phyloP scores from a whole-genome alignment of 1,284 basidiomycete species.

The Leucoagaricus sp. region DNA sequence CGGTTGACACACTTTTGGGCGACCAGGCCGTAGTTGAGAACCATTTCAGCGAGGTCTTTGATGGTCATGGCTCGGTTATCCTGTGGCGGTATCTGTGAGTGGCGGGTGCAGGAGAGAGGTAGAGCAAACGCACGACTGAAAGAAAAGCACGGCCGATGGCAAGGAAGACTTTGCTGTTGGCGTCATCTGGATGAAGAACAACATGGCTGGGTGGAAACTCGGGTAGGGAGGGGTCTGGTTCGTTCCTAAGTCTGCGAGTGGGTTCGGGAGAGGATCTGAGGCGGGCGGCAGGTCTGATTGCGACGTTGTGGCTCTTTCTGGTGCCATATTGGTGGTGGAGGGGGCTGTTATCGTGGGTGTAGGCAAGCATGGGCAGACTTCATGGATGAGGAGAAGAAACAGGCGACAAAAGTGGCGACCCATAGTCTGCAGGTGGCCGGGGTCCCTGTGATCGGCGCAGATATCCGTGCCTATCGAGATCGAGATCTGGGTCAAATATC shows the following conservation, averaged over 20 bases:
- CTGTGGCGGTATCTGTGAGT: constrained; percentile 31
- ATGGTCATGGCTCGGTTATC: constrained; percentile 81
- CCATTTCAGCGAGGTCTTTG: constrained; percentile 76
- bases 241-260: constrained; percentile 15
- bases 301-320: constrained; percentile 53
- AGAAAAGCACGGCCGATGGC: constrained; percentile 71
- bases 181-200: constrained; percentile 72
- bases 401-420: constrained; percentile 5
- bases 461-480: constrained; percentile 20
- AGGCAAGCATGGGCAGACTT: constrained; percentile 19
- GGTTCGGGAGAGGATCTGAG: constrained; percentile 35
- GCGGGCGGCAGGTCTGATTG: constrained; percentile 51
- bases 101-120: constrained; percentile 16
- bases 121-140: constrained; percentile 57
- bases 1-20: constrained; percentile 67
- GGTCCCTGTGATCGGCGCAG: constrained; percentile 25
- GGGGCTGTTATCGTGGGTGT: constrained; percentile 9
- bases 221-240: constrained; percentile 18
- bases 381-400: constrained; percentile 19
- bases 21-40: constrained; percentile 59
- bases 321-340: constrained; percentile 50
- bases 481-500: constrained; percentile 6
- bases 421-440: constrained; percentile 16
- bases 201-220: constrained; percentile 62
- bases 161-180: constrained; percentile 65